phyloP scores from a whole-genome alignment of 345 rosid species.

The Populus pruinosa region DNA sequence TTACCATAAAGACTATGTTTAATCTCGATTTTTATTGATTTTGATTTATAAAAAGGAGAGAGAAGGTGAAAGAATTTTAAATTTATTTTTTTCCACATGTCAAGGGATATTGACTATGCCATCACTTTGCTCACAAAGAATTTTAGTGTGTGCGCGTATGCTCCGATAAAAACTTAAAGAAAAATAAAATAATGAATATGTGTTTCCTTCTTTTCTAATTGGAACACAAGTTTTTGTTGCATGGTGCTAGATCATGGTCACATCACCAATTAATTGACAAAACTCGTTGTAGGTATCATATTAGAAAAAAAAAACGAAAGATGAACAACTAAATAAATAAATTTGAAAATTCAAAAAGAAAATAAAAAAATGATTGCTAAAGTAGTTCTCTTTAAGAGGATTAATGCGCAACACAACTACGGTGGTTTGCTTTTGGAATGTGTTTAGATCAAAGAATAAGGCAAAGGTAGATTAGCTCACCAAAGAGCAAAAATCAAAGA shows the following conservation, averaged over 20 bases:
- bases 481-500: background rate
- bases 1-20: too few species aligned
- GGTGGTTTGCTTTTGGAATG: background rate
- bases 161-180: too few species aligned
- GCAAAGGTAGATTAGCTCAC: background rate
- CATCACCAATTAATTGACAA: background rate
- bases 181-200: too few species aligned
- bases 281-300: background rate
- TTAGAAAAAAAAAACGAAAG: background rate
- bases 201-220: background rate
- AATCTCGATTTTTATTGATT: too few species aligned
- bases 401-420: background rate
- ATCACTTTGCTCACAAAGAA: background rate
- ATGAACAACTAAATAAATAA: background rate
- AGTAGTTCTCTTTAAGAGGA: background rate
- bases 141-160: too few species aligned
- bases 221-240: too few species aligned
- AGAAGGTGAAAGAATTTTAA: too few species aligned
- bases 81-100: background rate
- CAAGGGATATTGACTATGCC: too few species aligned
- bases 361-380: background rate
- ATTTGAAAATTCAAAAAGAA: background rate
- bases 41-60: too few species aligned
- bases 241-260: background rate
- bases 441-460: background rate